Evolutionary conservation across 2,329 filamentous ascomycete species (phyloP).

Genomic region (Colletotrichum nymphaeae): DNA sequence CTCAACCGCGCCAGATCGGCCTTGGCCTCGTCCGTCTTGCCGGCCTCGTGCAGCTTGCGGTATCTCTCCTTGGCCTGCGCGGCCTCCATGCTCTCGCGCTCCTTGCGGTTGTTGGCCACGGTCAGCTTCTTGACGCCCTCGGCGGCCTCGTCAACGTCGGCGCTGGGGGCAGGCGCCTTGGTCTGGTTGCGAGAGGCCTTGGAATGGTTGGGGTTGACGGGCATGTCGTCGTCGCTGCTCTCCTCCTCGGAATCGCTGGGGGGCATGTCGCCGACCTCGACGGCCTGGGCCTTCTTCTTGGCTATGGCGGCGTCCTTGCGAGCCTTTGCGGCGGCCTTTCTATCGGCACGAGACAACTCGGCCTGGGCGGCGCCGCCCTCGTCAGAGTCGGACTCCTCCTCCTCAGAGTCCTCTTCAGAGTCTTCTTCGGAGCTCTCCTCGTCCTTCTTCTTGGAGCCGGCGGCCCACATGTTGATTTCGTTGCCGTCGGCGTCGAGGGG

Average conservation of each 20-base stretch:
- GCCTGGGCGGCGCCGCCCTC: conserved; percentile 62
- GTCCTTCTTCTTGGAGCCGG: conserved; percentile 60
- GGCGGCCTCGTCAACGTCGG: conserved; percentile 60
- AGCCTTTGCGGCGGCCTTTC: conserved; percentile 87
- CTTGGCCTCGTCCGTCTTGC: conserved; percentile 96
- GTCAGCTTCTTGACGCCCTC: conserved; percentile 67
- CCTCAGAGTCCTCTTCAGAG: conserved; percentile 63
- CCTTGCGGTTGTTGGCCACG: conserved; percentile 60
- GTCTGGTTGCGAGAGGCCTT: conserved; percentile 75
- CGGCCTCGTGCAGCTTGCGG: conserved; percentile 89
- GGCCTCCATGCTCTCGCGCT: conserved; percentile 83
- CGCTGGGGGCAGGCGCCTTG: conserved; percentile 51
- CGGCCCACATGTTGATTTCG: conserved; percentile 87
- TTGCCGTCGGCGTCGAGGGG: conserved; percentile 92
- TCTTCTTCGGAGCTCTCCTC: conserved; percentile 64
- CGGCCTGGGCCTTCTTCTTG: conserved; percentile 75
- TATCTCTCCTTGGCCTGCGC: conserved; percentile 91
- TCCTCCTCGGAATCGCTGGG: conserved; percentile 75
- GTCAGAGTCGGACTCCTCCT: conserved; percentile 59
- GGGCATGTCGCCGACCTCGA: conserved; percentile 88
- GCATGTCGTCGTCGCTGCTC: conserved; percentile 72
- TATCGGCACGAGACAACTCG: conserved; percentile 82
- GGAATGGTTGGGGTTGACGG: conserved; percentile 92
- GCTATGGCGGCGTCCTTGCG: conserved; percentile 91
- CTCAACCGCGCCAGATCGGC: conserved; percentile 86